A percentile compares a stretch with the other conserved stretches of the same genome.
Conservation (phyloP, 352 stramenopile species). For the Plasmopara muralis region DNA sequence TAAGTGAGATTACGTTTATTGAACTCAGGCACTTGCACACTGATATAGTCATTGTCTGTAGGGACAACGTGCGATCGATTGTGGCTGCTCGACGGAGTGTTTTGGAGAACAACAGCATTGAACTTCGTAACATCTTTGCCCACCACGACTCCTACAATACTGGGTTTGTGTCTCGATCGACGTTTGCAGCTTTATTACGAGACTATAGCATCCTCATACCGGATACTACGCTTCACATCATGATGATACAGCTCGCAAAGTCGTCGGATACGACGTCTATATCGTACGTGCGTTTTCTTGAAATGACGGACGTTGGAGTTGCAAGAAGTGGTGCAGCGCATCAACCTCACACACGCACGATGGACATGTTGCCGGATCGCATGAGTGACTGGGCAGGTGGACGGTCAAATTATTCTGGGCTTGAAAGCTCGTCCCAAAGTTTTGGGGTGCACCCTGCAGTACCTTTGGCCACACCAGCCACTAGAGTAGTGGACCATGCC, state of each 20-base stretch:
- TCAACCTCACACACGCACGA: too few relatives aligned
- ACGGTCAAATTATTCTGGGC: too few relatives aligned
- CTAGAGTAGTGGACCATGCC: too few relatives aligned
- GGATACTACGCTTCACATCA: constrained; percentile 29
- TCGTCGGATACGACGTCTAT: constrained; percentile 45
- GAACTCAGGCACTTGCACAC: neutral
- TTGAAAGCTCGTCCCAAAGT: too few relatives aligned
- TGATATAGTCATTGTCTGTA: constrained; percentile 7
- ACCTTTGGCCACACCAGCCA: too few relatives aligned
- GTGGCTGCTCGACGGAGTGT: constrained; percentile 24
- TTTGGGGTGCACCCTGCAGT: too few relatives aligned
- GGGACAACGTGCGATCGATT: constrained; percentile 37
- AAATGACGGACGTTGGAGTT: constrained; percentile 31
- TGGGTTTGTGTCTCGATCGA: too few relatives aligned
- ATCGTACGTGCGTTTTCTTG: constrained; percentile 53
- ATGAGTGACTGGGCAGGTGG: too few relatives aligned
- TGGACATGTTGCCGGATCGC: too few relatives aligned
- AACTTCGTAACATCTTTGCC: constrained; percentile 16
- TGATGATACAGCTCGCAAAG: constrained; percentile 42
- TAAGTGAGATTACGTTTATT: constrained; percentile 14
- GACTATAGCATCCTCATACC: too few relatives aligned
- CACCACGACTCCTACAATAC: too few relatives aligned
- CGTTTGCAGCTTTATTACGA: too few relatives aligned
- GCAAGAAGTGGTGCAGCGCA: constrained; percentile 13
- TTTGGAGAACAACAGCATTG: constrained; percentile 27